Evolutionary conservation across 2,329 filamentous ascomycete species (phyloP).

Genomic region (Xylariaceae sp.): DNA sequence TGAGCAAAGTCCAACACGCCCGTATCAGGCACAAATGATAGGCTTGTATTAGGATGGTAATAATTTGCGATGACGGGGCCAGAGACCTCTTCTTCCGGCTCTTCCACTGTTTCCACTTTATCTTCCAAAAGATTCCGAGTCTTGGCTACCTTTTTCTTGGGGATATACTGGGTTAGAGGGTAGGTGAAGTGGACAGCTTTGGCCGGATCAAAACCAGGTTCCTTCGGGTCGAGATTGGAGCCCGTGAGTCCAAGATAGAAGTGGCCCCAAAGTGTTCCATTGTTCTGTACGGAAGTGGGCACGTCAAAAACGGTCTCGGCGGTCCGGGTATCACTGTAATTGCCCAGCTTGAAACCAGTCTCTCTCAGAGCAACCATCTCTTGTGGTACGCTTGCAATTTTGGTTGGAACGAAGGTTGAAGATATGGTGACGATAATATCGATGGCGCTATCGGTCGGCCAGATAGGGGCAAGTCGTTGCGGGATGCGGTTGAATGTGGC

Average conservation of each 20-base stretch:
- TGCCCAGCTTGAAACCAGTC: constrained; percentile 77
- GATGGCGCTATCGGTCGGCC: constrained; percentile 77
- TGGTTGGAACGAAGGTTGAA: constrained; percentile 70
- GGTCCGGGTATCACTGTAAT: constrained; percentile 78
- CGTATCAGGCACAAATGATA: constrained; percentile 83
- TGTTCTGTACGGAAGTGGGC: constrained; percentile 81
- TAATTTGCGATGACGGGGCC: constrained; percentile 80
- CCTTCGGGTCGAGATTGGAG: constrained; percentile 75
- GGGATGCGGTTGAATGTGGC: constrained; percentile 70
- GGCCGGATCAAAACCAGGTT: constrained; percentile 72
- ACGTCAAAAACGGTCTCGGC: constrained; percentile 79
- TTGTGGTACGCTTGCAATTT: constrained; percentile 67
- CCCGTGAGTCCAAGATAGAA: constrained; percentile 86
- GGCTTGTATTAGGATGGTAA: constrained; percentile 93
- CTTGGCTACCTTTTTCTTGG: constrained; percentile 89
- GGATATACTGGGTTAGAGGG: constrained; percentile 86
- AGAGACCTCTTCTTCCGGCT: constrained; percentile 57
- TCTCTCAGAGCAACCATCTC: constrained; percentile 80
- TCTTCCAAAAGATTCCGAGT: constrained; percentile 82
- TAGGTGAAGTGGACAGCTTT: constrained; percentile 84
- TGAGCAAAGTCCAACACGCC: constrained; percentile 71
- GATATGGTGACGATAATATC: constrained; percentile 89
- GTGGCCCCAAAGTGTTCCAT: constrained; percentile 93
- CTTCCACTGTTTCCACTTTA: constrained; percentile 52
- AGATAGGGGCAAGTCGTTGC: constrained; percentile 80